Conservation (phyloP, 2,329 filamentous ascomycete species). For the Sclerotinia borealis region DNA sequence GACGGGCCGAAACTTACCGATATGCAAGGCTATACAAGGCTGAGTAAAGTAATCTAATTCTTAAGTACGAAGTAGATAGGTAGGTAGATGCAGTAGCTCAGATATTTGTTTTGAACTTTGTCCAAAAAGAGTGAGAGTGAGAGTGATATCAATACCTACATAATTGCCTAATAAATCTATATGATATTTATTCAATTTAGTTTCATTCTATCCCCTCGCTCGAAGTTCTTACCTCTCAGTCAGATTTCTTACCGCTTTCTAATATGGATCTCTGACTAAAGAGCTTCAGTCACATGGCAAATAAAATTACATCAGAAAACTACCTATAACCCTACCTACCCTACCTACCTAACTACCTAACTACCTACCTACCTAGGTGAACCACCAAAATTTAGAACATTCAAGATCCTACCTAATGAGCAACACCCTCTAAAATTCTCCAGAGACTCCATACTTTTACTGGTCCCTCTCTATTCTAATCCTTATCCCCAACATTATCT, state of each 20-base stretch:
- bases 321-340: too few relatives aligned
- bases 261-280: background rate
- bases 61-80: too few relatives aligned
- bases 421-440: background rate
- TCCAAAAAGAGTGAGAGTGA: too few relatives aligned
- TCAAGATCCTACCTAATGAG: constrained; percentile 1
- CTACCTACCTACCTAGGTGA: background rate
- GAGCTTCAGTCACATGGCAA: background rate
- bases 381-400: background rate
- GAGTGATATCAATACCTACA: too few relatives aligned
- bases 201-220: too few relatives aligned
- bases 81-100: too few relatives aligned
- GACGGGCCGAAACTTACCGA: background rate
- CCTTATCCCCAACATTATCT: background rate
- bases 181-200: too few relatives aligned
- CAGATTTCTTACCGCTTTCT: background rate
- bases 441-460: background rate
- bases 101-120: background rate
- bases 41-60: too few relatives aligned
- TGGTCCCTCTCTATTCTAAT: background rate
- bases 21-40: background rate
- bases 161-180: too few relatives aligned
- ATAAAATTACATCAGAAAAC: background rate
- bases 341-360: too few relatives aligned
- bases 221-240: too few relatives aligned